These are phyloP conservation scores for Penicillium verhagenii DNA, from an alignment of 495 filamentous ascomycete genomes.

Conservation along the genomic window DNA sequence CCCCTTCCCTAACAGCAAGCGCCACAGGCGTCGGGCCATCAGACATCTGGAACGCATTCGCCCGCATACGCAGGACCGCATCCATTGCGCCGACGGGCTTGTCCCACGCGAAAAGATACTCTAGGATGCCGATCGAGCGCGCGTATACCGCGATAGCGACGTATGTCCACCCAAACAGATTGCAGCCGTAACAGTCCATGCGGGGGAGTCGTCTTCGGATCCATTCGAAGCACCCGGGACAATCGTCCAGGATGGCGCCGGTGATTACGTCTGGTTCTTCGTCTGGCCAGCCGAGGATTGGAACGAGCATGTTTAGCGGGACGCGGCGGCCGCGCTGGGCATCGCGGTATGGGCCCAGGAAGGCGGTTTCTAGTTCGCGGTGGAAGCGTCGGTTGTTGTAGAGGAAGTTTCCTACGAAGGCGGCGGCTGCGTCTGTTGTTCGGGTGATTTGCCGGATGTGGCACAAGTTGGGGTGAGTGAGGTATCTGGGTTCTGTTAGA, in stretches of 20 bases:
- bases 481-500: neutral
- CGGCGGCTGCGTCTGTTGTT: neutral
- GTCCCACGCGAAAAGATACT: neutral
- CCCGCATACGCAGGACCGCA: neutral
- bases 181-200: neutral
- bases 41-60: neutral
- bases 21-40: neutral
- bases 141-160: conserved; percentile 2
- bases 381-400: neutral
- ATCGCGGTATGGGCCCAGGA: neutral
- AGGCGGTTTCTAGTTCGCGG: neutral
- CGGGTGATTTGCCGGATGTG: neutral
- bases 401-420: neutral
- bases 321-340: neutral
- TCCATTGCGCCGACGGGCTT: neutral
- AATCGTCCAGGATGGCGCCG: conserved; percentile 10
- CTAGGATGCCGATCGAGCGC: conserved; percentile 2
- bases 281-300: neutral
- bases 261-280: conserved; percentile 7
- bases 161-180: conserved; percentile 11
- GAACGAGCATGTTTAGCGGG: neutral
- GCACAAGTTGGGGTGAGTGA: neutral
- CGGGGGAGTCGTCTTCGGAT: neutral
- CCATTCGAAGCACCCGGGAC: conserved; percentile 9
- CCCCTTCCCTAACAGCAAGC: neutral